Percentiles rank a stretch among this genome's conserved stretches.
These are phyloP conservation scores for Ustilago shanxiensis DNA, from an alignment of 1,284 basidiomycete genomes.

Conservation along the genomic window DNA sequence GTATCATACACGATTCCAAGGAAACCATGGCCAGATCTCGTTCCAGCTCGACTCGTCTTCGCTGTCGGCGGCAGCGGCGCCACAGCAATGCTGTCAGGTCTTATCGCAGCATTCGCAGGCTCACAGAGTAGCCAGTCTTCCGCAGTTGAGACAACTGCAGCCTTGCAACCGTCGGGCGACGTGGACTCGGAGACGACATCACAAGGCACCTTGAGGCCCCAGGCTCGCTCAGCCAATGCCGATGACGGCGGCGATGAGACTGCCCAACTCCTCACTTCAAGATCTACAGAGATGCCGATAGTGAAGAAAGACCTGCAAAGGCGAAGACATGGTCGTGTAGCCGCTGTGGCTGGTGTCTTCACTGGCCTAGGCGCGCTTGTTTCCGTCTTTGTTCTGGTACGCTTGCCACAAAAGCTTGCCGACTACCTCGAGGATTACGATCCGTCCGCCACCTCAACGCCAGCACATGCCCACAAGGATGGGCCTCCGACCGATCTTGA, in stretches of 20 bases:
- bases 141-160: not conserved
- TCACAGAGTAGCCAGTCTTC: not conserved
- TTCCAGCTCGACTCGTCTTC: conserved; percentile 55
- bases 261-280: not conserved
- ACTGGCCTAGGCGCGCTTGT: conserved; percentile 53
- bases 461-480: not conserved
- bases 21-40: conserved; percentile 54
- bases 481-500: conserved; percentile 17
- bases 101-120: conserved; percentile 36
- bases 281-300: not conserved
- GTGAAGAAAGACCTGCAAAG: not conserved
- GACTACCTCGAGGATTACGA: conserved; percentile 26
- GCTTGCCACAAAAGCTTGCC: conserved; percentile 50
- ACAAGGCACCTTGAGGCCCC: conserved; percentile 10
- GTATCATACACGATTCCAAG: conserved; percentile 44
- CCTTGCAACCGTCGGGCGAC: not conserved
- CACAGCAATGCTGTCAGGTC: conserved; percentile 57
- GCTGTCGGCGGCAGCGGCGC: conserved; percentile 55
- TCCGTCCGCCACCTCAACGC: not conserved
- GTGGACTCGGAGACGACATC: conserved; percentile 8
- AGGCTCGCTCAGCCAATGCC: not conserved
- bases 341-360: conserved; percentile 50
- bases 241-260: not conserved
- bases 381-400: conserved; percentile 55
- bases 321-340: conserved; percentile 45